Evolutionary conservation across 306 rosid species (phyloP).

Genomic region (Quercus aquifolioides): DNA sequence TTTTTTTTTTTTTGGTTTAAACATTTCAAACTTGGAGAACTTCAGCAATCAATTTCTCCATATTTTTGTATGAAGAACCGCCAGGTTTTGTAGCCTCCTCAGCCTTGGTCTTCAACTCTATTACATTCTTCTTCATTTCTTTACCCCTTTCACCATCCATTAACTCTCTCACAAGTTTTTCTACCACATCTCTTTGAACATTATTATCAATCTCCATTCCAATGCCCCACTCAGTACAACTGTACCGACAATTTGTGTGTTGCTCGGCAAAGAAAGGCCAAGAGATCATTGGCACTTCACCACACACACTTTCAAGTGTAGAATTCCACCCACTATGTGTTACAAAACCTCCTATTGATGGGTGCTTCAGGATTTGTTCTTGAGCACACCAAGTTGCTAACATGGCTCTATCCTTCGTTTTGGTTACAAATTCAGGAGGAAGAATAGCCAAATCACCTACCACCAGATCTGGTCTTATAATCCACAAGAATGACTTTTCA

Average conservation of each 20-base stretch:
- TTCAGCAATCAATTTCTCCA: slow-evolving; percentile 30
- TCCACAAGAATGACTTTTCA: slow-evolving; percentile 38
- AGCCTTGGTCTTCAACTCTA: slow-evolving; percentile 34
- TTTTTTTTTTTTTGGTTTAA: no score
- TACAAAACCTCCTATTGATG: slow-evolving; percentile 40
- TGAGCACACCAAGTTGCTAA: slow-evolving; percentile 48
- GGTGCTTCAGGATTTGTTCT: slow-evolving; percentile 47
- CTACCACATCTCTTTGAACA: slow-evolving; percentile 45
- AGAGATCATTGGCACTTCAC: slow-evolving; percentile 34
- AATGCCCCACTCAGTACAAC: slow-evolving; percentile 41
- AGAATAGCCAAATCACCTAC: slow-evolving; percentile 18
- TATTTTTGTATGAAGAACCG: slow-evolving; percentile 35
- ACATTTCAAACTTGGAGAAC: background rate
- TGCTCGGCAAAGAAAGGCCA: slow-evolving; percentile 50
- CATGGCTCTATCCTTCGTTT: slow-evolving; percentile 34
- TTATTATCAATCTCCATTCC: slow-evolving; percentile 36
- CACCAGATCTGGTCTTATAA: slow-evolving; percentile 49
- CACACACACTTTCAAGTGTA: slow-evolving; percentile 39
- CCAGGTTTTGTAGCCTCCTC: slow-evolving; percentile 14
- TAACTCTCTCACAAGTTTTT: slow-evolving; percentile 40
- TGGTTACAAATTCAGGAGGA: slow-evolving; percentile 20
- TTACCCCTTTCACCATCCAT: slow-evolving; percentile 44
- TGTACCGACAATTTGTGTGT: slow-evolving; percentile 16
- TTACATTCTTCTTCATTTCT: slow-evolving; percentile 30
- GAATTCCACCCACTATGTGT: slow-evolving; percentile 52